Percentiles rank a stretch among this genome's conserved stretches.
Evolutionary conservation across 78 protist genomes (phyloP).

Genomic region (Dictyostelium citrinum): DNA sequence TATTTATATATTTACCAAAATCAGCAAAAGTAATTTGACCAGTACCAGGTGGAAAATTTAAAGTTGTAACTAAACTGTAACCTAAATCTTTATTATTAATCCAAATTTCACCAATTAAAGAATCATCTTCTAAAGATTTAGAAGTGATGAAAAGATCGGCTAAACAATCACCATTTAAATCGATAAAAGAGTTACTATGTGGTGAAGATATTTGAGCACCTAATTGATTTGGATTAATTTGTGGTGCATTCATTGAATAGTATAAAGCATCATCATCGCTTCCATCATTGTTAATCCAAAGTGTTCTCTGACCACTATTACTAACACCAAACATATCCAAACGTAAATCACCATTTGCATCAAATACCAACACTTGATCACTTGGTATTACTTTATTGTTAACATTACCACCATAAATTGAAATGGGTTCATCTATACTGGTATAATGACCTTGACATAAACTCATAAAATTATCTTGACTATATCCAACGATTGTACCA

Average conservation of each 20-base stretch:
- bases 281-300: conserved; percentile 41
- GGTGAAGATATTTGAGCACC: neutral
- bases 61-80: neutral
- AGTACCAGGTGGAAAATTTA: conserved; percentile 59
- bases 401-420: neutral
- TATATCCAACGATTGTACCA: neutral
- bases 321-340: conserved; percentile 45
- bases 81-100: conserved; percentile 30
- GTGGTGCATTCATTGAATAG: neutral
- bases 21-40: conserved; percentile 81
- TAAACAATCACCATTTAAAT: conserved; percentile 83
- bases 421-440: neutral
- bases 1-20: conserved; percentile 39
- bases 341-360: conserved; percentile 59
- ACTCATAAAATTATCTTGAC: neutral
- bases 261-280: neutral
- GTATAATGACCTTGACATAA: conserved; percentile 20
- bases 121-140: neutral
- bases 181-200: conserved; percentile 65
- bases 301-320: conserved; percentile 4
- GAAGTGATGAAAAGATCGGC: conserved; percentile 75
- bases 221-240: neutral
- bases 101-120: conserved; percentile 74
- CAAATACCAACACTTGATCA: conserved; percentile 57
- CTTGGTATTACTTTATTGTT: neutral